Conservation (phyloP, 352 stramenopile genomes). For the Blastocystis sp. region DNA sequence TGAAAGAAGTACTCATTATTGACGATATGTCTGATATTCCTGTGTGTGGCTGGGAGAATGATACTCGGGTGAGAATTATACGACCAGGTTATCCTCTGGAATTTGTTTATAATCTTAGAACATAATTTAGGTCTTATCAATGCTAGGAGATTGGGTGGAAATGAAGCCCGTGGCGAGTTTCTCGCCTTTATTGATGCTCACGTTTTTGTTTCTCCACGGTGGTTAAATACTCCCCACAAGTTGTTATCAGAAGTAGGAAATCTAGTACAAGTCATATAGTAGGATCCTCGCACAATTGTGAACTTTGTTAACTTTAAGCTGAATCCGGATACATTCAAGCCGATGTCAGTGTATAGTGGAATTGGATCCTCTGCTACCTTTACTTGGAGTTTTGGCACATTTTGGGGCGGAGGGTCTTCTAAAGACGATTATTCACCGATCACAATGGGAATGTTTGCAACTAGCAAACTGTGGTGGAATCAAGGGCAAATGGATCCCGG, state of each 20-base stretch:
- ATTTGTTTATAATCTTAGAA: background rate
- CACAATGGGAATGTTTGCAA: slow-evolving; percentile 53
- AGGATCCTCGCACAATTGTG: slow-evolving; percentile 39
- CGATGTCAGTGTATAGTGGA: background rate
- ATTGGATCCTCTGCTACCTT: slow-evolving; percentile 20
- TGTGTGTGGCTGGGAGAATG: slow-evolving; percentile 24
- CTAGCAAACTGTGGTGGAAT: slow-evolving; percentile 47
- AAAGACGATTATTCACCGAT: slow-evolving; percentile 39
- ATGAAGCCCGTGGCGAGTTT: slow-evolving; percentile 33
- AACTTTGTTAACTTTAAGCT: slow-evolving; percentile 54
- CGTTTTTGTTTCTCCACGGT: slow-evolving; percentile 38
- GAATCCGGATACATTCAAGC: background rate
- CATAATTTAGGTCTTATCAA: slow-evolving; percentile 55
- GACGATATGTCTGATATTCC: slow-evolving; percentile 30
- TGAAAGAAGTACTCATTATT: slow-evolving; percentile 45
- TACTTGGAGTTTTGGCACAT: slow-evolving; percentile 33
- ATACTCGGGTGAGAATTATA: slow-evolving; percentile 6
- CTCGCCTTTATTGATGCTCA: slow-evolving; percentile 56
- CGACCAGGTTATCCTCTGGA: background rate
- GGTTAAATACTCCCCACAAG: slow-evolving; percentile 14
- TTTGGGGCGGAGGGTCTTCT: slow-evolving; percentile 31
- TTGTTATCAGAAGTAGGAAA: slow-evolving; percentile 23
- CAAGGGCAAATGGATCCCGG: slow-evolving; percentile 31
- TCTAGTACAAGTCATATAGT: background rate
- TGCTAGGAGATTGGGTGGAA: slow-evolving; percentile 42